A percentile compares a stretch with the other conserved stretches of the same genome.
These are phyloP conservation scores for Trifolium pratense DNA, from an alignment of 306 rosid genomes.

Conservation along the genomic window DNA sequence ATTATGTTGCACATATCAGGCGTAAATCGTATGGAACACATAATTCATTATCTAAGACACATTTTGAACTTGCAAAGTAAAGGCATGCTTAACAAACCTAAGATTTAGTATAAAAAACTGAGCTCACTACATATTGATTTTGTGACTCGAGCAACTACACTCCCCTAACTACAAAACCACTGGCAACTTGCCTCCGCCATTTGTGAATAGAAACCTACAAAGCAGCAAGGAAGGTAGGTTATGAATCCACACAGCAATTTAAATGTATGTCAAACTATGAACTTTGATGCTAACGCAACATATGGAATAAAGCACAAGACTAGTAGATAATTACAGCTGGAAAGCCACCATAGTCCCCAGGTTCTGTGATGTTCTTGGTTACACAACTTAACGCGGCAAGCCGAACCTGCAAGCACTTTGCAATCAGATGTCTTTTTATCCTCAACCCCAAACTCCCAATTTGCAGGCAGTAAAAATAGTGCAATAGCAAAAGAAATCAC, in stretches of 20 bases:
- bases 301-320: background rate
- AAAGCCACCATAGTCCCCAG: conserved; percentile 92
- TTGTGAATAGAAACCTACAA: conserved; percentile 66
- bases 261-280: conserved; percentile 15
- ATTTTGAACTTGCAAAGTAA: background rate
- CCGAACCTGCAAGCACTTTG: conserved; percentile 64
- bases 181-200: conserved; percentile 83
- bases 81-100: background rate
- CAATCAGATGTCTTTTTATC: conserved; percentile 41
- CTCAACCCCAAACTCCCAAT: conserved; percentile 27
- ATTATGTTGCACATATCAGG: background rate
- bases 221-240: conserved; percentile 22
- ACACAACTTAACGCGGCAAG: conserved; percentile 88
- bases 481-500: conserved; percentile 1
- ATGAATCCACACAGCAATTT: conserved; percentile 3
- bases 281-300: conserved; percentile 5
- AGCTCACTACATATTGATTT: conserved; percentile 14
- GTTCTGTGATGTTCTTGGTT: conserved; percentile 76
- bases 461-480: conserved; percentile 19
- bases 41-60: background rate
- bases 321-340: conserved; percentile 63
- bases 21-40: background rate
- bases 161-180: conserved; percentile 23
- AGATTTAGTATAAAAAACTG: background rate
- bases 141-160: background rate